Evolutionary conservation across 257 asterid species (phyloP), one percentile per base, ranked within the genome.

Genomic region (Eucommia ulmoides): DNA sequence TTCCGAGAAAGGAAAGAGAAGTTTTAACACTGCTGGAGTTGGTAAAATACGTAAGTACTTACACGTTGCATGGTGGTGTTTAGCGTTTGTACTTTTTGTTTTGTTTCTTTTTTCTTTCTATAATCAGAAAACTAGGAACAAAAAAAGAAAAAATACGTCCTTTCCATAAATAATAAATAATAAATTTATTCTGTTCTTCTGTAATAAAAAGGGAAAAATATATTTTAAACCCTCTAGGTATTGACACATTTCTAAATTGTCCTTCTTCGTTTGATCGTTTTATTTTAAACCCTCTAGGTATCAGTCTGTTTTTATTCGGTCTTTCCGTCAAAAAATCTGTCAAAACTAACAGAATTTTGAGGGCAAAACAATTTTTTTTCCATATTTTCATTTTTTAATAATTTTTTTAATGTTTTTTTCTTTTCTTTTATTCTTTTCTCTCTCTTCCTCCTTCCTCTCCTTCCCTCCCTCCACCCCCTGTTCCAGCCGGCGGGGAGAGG

Each of bases 1-100:
- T 70, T 93, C 93, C 33, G 69, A 74, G 58, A 89, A 85, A 68
- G 22, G n/a, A 50, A 57, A 52, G 71, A 69, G 21, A 52, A 54
- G 45, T 46, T 64, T 59, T 38, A 56, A 41, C 52, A 53, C 53
- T 44, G 63, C 59, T 29, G 55, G 33, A 24, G 11, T 48, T 48
- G 50, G 64, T 59, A 78, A 55, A 65, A 64, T 82, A 53, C 62
- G 94, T 84, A 80, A 60, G 84, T 70, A 20, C 6, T 42, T n/a
- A 19, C 4, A n/a, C 14, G 1, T 12, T 59, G 22, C 38, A 12
- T 25, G 20, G 9, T 16, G 23, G 12, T 29, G 38, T 12, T 29
- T 29, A 29, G 38, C 7, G 7, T 29, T 29, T 29, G 12, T 7
- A 5, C 38, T 5, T 7, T 29, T 12, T 29, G 12, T 5, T 29